Base-by-base conservation (phyloP, 2,329 filamentous ascomycete genomes). In the Talaromyces pinophilus region DNA sequence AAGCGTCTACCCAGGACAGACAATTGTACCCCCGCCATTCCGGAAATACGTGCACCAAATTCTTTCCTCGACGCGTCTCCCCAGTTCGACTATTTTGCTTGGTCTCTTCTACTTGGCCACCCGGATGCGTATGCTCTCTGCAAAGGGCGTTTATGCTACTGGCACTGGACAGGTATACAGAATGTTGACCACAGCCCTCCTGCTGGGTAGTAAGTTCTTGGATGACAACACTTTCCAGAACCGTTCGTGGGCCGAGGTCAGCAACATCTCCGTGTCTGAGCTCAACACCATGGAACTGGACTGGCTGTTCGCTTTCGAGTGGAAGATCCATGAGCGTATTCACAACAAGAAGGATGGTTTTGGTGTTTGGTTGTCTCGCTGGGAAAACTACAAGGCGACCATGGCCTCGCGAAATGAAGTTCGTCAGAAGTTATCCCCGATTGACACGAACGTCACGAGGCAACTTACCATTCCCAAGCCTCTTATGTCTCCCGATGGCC, bases 141-240 rank as follows among this genome's bases (percentile, higher is more conserved):
- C 78, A 28, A 80, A 81, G 65, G 81, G 78, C 15, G 82, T 85
- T 44, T 88, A 86, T 72, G 84, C 85, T 33, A 79, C 83, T 61
- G 82, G 82, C 48, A 86, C 83, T 64, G 90, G 90, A 52, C 89
- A 95, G 75, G 86, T 96, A 64, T 96, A 94, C 85, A 90, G 92
- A 68, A 90, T 96, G 82, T 85, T 97, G 70, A 96, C 93, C 6
- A 90, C 94, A 44, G 88, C 91, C 7, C 82, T 97, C 66, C 86
- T 97, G 62, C 84, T 97, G 63, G 93, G 92, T 67, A 96, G 92
- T 87, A 97, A 97, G 82, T 97, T 97, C 74, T 83, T 97, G 71
- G 93, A 97, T 74, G 93, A 97, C 83, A 97, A 97, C 81, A 97
- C 93, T 5, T 97, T 97, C 80, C 93, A 97, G 84, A 97, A 97